These are phyloP conservation scores for Viola pubescens DNA, from an alignment of 441 rosid species.

Conservation along the genomic window DNA sequence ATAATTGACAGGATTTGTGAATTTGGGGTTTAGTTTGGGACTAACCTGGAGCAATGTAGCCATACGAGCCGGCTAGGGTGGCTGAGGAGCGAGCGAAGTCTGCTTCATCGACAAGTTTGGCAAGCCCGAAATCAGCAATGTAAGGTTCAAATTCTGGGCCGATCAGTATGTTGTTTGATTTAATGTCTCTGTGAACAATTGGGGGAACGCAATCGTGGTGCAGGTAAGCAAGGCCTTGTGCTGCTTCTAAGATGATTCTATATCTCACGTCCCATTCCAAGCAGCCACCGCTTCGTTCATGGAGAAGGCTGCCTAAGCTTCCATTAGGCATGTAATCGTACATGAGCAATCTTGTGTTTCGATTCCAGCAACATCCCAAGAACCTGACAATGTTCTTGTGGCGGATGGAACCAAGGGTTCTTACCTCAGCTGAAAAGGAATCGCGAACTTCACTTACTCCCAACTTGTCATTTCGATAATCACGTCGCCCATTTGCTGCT, in stretches of 20 bases:
- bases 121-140: conserved; percentile 67
- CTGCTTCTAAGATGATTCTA: conserved; percentile 54
- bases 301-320: conserved; percentile 26
- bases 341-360: conserved; percentile 48
- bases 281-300: conserved; percentile 35
- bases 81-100: conserved; percentile 38
- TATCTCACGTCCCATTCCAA: conserved; percentile 67
- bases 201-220: conserved; percentile 69
- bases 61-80: conserved; percentile 60
- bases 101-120: conserved; percentile 46
- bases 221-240: conserved; percentile 62
- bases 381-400: conserved; percentile 67
- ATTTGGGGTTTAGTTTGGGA: conserved; percentile 22
- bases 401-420: conserved; percentile 57
- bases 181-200: conserved; percentile 59
- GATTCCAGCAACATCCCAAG: conserved; percentile 56
- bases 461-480: conserved; percentile 25
- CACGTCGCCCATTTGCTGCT: conserved; percentile 11
- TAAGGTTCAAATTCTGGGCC: conserved; percentile 58
- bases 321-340: conserved; percentile 16
- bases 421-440: conserved; percentile 61
- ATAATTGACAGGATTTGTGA: not conserved
- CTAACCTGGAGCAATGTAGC: conserved; percentile 76
- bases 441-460: conserved; percentile 49
- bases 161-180: conserved; percentile 59